A percentile compares a stretch with the other conserved stretches of the same genome.
These are phyloP conservation scores for Fusarium scirpi DNA, from an alignment of 2,329 filamentous ascomycete species.

Conservation along the genomic window DNA sequence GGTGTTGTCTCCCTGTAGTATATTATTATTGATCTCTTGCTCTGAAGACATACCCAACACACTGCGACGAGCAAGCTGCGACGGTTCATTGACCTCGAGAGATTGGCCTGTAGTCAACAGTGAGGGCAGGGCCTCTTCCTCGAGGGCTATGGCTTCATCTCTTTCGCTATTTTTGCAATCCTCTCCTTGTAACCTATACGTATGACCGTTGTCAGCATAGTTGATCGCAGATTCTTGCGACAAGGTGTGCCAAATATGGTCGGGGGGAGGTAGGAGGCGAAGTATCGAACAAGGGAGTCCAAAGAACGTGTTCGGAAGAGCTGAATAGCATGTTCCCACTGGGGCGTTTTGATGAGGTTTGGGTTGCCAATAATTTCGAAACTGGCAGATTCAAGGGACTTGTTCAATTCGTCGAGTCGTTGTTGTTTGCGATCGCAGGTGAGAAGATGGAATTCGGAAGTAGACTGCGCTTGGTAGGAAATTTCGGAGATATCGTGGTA, in stretches of 20 bases:
- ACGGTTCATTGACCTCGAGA: neutral
- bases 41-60: conserved; percentile 1
- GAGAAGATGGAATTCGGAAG: conserved; percentile 63
- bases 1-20: neutral
- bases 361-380: conserved; percentile 48
- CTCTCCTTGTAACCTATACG: neutral
- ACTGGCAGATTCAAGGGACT: conserved; percentile 64
- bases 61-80: neutral
- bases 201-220: neutral
- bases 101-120: neutral
- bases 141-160: neutral
- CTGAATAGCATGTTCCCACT: conserved; percentile 41
- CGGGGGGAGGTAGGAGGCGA: conserved; percentile 63
- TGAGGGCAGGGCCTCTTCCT: neutral
- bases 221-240: conserved; percentile 5
- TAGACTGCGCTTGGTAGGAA: conserved; percentile 58
- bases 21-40: neutral
- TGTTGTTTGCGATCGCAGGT: conserved; percentile 63
- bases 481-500: conserved; percentile 69
- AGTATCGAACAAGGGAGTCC: neutral
- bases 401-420: conserved; percentile 64
- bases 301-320: neutral
- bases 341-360: conserved; percentile 64
- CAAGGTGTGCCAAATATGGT: conserved; percentile 50
- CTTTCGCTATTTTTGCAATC: neutral